Evolutionary conservation across 139 green algal genomes (phyloP).

Genomic region (Closterium sp.): DNA sequence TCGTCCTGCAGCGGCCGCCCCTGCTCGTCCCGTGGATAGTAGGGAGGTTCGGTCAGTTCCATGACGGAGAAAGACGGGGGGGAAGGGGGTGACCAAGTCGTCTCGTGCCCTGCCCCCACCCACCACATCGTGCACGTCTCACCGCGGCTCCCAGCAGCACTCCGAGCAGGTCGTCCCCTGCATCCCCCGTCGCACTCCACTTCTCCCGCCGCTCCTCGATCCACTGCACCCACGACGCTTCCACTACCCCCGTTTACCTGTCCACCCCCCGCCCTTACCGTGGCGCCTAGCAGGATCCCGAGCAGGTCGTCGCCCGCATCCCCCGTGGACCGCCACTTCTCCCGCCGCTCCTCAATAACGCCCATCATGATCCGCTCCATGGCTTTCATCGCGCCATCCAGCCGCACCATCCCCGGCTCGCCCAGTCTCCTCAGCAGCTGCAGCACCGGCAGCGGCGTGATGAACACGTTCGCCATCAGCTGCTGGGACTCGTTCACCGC

Average conservation of each 20-base stretch:
- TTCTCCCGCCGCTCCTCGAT: not conserved
- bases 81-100: too few relatives aligned
- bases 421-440: slow-evolving; percentile 56
- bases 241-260: too few relatives aligned
- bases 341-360: slow-evolving; percentile 44
- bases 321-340: slow-evolving; percentile 22
- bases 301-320: slow-evolving; percentile 59
- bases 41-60: too few relatives aligned
- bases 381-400: slow-evolving; percentile 58
- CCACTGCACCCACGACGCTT: too few relatives aligned
- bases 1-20: slow-evolving; percentile 61
- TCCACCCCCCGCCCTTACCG: too few relatives aligned
- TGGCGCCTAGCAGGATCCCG: slow-evolving; percentile 49
- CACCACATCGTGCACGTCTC: too few relatives aligned
- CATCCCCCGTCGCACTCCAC: slow-evolving; percentile 25
- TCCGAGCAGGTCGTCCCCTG: slow-evolving; percentile 61
- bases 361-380: slow-evolving; percentile 45
- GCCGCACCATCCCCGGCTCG: slow-evolving; percentile 52
- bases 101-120: too few relatives aligned
- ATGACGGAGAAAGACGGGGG: too few relatives aligned
- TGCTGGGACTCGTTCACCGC: slow-evolving; percentile 61
- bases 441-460: slow-evolving; percentile 72
- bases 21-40: slow-evolving; percentile 54
- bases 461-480: slow-evolving; percentile 70
- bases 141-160: slow-evolving; percentile 38